A percentile compares a stretch with the other conserved stretches of the same genome.
Evolutionary conservation across 164 flowering plant genomes (phyloP).

Genomic region (Hamamelis virginiana): DNA sequence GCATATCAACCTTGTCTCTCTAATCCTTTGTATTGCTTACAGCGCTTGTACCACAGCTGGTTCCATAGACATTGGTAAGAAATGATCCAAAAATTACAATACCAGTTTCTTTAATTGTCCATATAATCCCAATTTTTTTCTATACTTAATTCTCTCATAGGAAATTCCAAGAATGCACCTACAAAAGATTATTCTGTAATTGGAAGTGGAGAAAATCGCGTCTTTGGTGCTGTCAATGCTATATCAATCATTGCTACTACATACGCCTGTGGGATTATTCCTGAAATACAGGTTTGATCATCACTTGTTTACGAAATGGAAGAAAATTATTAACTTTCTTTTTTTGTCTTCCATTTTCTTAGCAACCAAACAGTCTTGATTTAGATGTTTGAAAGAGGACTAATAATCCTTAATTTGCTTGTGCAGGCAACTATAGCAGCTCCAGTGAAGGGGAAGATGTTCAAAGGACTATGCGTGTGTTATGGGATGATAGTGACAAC

Average conservation of each 20-base stretch:
- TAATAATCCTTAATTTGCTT: no score
- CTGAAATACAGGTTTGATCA: constrained; percentile 55
- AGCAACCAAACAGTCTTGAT: no score
- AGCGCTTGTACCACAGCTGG: constrained; percentile 39
- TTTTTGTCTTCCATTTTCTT: no score
- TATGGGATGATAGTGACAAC: constrained; percentile 17
- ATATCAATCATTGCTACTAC: constrained; percentile 49
- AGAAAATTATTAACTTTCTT: no score
- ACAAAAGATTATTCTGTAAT: constrained; percentile 28
- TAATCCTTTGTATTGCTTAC: constrained; percentile 34
- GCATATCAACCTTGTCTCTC: constrained; percentile 47
- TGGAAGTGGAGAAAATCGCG: constrained; percentile 10
- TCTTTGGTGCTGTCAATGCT: constrained; percentile 36
- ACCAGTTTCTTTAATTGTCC: background rate
- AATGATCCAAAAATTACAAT: background rate
- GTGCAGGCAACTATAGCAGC: constrained; percentile 32
- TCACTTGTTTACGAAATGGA: no score
- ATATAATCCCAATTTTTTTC: background rate
- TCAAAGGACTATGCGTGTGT: constrained; percentile 29
- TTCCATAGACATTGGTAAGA: constrained; percentile 37
- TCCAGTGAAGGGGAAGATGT: constrained; percentile 38
- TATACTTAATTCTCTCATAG: constrained; percentile 9
- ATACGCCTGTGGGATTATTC: constrained; percentile 47
- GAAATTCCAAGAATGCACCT: constrained; percentile 33
- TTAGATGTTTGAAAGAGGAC: no score